These are phyloP conservation scores for Botryotinia calthae DNA, from an alignment of 2,329 filamentous ascomycete genomes.

Conservation along the genomic window DNA sequence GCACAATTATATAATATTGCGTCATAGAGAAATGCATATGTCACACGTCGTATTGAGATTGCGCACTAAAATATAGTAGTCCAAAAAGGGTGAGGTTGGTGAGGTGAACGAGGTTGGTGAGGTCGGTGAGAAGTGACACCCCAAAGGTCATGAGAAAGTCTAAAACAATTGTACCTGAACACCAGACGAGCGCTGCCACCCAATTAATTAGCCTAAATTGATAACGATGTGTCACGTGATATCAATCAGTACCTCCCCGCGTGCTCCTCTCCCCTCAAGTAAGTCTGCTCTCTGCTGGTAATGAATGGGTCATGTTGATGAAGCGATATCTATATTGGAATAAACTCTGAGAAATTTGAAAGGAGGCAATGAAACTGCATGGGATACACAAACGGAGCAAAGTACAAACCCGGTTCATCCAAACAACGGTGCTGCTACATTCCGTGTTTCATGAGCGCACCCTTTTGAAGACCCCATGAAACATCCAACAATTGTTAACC, in stretches of 20 bases:
- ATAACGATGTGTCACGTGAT: not conserved
- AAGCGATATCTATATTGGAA: not conserved
- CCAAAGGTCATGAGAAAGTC: not conserved
- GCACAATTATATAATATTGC: not conserved
- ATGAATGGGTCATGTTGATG: not conserved
- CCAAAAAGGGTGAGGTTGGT: not conserved
- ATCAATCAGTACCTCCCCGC: not conserved
- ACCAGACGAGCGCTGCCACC: not conserved
- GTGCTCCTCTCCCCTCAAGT: not conserved
- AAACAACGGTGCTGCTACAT: slow-evolving; percentile 14
- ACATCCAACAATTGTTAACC: slow-evolving; percentile 11
- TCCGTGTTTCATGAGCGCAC: slow-evolving; percentile 7
- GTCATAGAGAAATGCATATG: not conserved
- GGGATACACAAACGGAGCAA: not conserved
- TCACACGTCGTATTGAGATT: not conserved
- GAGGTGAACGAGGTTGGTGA: not conserved
- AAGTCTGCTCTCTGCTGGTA: not conserved
- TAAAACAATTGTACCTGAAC: not conserved
- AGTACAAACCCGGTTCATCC: slow-evolving; percentile 13
- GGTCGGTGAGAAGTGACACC: not conserved
- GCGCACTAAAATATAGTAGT: not conserved
- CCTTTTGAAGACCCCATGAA: slow-evolving; percentile 7
- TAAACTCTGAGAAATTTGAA: not conserved
- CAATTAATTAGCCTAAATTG: not conserved
- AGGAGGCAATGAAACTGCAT: not conserved